These are phyloP conservation scores for Cornus suecica DNA, from an alignment of 148 eudicot species.

Conservation along the genomic window DNA sequence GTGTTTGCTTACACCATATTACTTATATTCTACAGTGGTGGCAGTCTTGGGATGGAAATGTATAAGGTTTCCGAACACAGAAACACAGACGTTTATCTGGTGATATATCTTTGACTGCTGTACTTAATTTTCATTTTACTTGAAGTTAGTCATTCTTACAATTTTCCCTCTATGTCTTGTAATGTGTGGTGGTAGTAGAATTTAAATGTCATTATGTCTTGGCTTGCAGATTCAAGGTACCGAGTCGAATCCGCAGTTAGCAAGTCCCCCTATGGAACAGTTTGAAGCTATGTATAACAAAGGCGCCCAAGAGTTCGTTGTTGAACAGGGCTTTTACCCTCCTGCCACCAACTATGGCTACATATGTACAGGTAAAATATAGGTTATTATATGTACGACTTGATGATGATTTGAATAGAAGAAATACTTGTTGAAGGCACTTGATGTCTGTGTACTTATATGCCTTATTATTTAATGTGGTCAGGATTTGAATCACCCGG, in stretches of 20 bases:
- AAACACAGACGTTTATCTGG: conserved; percentile 50
- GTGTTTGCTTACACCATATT: not conserved
- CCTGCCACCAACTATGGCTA: conserved; percentile 74
- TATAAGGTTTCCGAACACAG: conserved; percentile 46
- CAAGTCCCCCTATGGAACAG: conserved; percentile 38
- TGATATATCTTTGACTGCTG: conserved; percentile 12
- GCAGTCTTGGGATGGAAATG: conserved; percentile 46
- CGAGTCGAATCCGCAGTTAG: conserved; percentile 40
- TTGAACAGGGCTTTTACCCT: conserved; percentile 78
- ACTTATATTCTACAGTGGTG: conserved; percentile 25
- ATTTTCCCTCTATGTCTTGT: not conserved
- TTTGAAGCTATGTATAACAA: conserved; percentile 56
- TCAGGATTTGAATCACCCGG: conserved; percentile 72
- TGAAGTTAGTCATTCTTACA: not conserved
- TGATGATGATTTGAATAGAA: not conserved
- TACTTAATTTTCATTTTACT: not conserved
- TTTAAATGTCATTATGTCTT: not conserved
- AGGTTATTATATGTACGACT: not conserved
- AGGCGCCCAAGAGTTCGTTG: conserved; percentile 59
- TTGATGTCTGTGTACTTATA: not conserved
- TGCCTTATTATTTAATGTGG: conserved; percentile 4
- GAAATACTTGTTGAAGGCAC: too few relatives aligned
- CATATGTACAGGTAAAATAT: conserved; percentile 64
- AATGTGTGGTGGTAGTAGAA: not conserved
- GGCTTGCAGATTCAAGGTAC: conserved; percentile 53